phyloP scores from a whole-genome alignment of 2,329 filamentous ascomycete species.

The Colletotrichum zoysiae region DNA sequence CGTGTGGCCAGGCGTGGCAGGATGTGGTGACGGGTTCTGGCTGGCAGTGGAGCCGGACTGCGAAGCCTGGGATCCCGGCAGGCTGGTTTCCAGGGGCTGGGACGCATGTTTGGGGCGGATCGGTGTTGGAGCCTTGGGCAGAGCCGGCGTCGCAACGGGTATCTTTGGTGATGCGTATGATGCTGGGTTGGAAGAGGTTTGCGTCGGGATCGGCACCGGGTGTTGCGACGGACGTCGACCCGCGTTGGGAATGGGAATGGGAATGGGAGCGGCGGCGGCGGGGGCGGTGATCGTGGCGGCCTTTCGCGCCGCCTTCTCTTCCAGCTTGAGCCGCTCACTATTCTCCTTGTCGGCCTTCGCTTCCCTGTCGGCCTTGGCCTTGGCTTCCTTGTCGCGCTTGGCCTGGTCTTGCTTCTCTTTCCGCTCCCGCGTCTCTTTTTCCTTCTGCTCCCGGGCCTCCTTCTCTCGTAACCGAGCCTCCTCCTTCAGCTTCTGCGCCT shows the following conservation, averaged over 20 bases:
- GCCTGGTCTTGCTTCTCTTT: conserved; percentile 70
- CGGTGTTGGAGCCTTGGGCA: conserved; percentile 86
- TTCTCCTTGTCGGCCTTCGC: conserved; percentile 54
- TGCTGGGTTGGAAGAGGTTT: conserved; percentile 67
- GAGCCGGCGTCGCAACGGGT: conserved; percentile 80
- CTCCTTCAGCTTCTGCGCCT: conserved; percentile 86
- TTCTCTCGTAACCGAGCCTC: conserved; percentile 85
- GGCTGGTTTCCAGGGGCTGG: conserved; percentile 82
- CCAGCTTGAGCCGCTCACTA: conserved; percentile 59
- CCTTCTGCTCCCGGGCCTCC: conserved; percentile 78
- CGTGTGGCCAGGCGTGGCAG: conserved; percentile 72
- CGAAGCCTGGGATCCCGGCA: conserved; percentile 77
- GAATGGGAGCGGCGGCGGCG: conserved; percentile 52
- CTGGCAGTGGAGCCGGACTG: conserved; percentile 69
- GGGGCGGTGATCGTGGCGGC: conserved; percentile 48
- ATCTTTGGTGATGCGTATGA: conserved; percentile 83
- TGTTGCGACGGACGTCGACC: conserved; percentile 54
- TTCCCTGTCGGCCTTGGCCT: conserved; percentile 48
- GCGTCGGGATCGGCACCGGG: conserved; percentile 61
- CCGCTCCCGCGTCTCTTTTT: conserved; percentile 70
- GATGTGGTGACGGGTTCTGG: conserved; percentile 71
- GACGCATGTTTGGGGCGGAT: conserved; percentile 81
- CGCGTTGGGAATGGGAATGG: conserved; percentile 56
- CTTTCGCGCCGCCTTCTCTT: conserved; percentile 54
- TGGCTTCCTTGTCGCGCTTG: conserved; percentile 66